A percentile compares a stretch with the other conserved stretches of the same genome.
Evolutionary conservation across 306 rosid species (phyloP).

Genomic region (Quercus cerris): DNA sequence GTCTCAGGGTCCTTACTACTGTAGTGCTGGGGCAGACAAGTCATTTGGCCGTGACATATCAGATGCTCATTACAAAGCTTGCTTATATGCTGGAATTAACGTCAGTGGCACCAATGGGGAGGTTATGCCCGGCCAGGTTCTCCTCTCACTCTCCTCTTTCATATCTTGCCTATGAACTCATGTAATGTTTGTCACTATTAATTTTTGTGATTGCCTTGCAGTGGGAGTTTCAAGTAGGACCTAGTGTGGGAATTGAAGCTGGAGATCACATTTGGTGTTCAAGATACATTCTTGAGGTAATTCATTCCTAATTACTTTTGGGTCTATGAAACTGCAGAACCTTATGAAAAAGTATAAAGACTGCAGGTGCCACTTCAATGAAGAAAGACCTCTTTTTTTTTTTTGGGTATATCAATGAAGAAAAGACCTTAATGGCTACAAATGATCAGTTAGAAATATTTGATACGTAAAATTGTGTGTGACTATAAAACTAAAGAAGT

Average conservation of each 20-base stretch:
- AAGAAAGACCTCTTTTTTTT: background rate
- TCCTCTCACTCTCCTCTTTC: conserved; percentile 19
- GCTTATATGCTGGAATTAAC: conserved; percentile 94
- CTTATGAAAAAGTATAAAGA: background rate
- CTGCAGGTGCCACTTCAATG: background rate
- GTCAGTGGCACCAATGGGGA: conserved; percentile 98
- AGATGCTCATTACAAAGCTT: conserved; percentile 99
- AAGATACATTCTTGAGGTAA: conserved; percentile 97
- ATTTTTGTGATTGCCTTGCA: conserved; percentile 33
- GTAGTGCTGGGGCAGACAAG: conserved; percentile 93
- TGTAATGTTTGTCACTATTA: conserved; percentile 16
- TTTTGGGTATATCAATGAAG: no score
- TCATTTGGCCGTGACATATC: conserved; percentile 98
- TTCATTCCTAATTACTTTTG: conserved; percentile 25
- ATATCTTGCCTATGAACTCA: conserved; percentile 15
- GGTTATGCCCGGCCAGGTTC: conserved; percentile 99
- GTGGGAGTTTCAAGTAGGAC: conserved; percentile 99
- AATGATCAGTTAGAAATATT: background rate
- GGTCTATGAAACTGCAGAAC: background rate
- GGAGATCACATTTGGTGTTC: conserved; percentile 90
- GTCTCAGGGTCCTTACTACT: conserved; percentile 92
- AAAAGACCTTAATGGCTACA: background rate
- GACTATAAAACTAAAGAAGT: background rate
- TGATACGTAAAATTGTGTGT: background rate
- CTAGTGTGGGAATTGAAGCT: conserved; percentile 97